Base-by-base conservation (phyloP, 306 rosid species). In the Vigna unguiculata region DNA sequence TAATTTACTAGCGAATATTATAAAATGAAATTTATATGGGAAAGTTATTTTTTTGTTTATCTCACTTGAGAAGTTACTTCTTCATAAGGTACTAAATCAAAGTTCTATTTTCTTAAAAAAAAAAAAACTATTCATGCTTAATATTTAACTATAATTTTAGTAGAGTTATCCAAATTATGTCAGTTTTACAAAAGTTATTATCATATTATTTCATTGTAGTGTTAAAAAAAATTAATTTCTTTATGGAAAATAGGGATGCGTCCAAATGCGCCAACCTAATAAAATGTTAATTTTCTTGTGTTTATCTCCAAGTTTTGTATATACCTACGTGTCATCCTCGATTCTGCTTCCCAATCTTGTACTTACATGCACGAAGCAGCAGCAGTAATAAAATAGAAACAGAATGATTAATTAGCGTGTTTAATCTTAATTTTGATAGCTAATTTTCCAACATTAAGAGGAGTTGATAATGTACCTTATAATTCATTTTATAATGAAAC, bases 371-470 rank as follows among this genome's bases (percentile, higher is more conserved):
- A 28, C 1, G 32, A 28, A 28, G 4, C 78, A n/a, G 20, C 6
- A 51, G 21, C 28, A 63, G 55, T 15, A 75, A 21, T 51, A 22
- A 15, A 68, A 68, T 60, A 25, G 15, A 54, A 51, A 3, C 24
- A 53, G 47, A 76, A 76, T 36, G 46, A 71, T 28, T 32, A 64
- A 45, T 40, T 40, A 1, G 8, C 25, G 13, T 59, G 78, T 45
- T 72, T 34, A 74, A 69, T 54, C 69, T 16, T 11, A 55, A 78
- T 17, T 81, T 49, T 61, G 81, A 71, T 84, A 61, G 55, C 32
- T 62, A 78, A 59, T 61, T 81, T 62, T 30, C 68, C 68, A 81
- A 25, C 80, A 64, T 17, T 13, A 67, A 57, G 19, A 15, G 17
- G 25, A 30, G 45, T 67, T 77, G 62, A 74, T 59, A 34, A 41